A percentile compares a stretch with the other conserved stretches of the same genome.
phyloP scores from a whole-genome alignment of 2,329 filamentous ascomycete genomes.

The Nakataea oryzae region DNA sequence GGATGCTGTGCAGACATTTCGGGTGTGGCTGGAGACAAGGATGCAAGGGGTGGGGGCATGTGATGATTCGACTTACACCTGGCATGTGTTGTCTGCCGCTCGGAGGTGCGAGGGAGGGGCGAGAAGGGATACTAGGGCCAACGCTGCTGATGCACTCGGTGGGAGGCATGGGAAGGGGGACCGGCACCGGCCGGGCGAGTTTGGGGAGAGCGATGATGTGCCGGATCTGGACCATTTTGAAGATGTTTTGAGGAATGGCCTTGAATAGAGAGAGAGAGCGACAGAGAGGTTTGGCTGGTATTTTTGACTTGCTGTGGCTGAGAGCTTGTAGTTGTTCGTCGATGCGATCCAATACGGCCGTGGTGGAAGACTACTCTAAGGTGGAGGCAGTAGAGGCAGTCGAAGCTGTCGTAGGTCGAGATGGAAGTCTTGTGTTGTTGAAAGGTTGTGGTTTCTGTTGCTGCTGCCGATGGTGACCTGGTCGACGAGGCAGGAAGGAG shows the following conservation, averaged over 20 bases:
- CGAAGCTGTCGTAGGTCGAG: not conserved
- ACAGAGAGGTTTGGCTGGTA: not conserved
- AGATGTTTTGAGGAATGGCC: not conserved
- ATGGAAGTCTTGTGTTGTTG: not conserved
- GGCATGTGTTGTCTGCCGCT: not conserved
- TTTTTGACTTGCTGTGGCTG: not conserved
- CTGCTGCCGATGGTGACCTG: not conserved
- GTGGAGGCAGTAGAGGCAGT: not conserved
- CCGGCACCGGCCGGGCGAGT: not conserved
- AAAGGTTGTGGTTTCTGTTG: not conserved
- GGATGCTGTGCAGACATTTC: not conserved
- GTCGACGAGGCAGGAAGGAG: not conserved
- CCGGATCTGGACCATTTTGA: not conserved
- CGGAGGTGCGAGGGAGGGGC: not conserved
- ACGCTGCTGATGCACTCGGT: not conserved
- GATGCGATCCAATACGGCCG: not conserved
- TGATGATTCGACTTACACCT: not conserved
- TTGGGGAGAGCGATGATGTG: not conserved
- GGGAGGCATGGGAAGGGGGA: not conserved
- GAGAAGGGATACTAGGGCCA: not conserved
- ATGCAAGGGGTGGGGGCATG: not conserved
- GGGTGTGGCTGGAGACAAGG: not conserved
- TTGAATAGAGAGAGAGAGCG: not conserved
- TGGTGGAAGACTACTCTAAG: not conserved
- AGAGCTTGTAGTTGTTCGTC: not conserved